Conservation (phyloP, 2,329 filamentous ascomycete species). For the Fusarium sp. region DNA sequence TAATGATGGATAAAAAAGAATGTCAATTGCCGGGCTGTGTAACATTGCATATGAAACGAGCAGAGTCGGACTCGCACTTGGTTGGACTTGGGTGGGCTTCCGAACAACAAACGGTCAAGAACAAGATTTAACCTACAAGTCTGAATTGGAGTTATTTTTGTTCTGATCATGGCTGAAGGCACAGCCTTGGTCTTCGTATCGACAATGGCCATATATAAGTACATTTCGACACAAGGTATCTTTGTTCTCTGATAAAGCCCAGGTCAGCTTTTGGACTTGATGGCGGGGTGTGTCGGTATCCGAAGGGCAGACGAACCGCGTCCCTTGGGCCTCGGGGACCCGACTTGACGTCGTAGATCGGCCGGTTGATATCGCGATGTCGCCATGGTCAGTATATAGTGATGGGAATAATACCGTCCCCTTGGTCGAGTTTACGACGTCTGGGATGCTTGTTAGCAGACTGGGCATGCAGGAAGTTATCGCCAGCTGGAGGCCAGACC, state of each 20-base stretch:
- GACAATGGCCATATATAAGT: constrained; percentile 90
- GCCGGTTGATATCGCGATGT: constrained; percentile 56
- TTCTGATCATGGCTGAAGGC: constrained; percentile 87
- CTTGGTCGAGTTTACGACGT: constrained; percentile 55
- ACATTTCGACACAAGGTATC: constrained; percentile 93
- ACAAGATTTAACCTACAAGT: constrained; percentile 55
- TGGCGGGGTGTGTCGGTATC: constrained; percentile 8
- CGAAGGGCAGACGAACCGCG: constrained; percentile 55
- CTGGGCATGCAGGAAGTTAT: neutral
- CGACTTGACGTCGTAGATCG: constrained; percentile 62
- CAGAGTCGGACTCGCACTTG: constrained; percentile 14
- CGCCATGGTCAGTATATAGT: constrained; percentile 53
- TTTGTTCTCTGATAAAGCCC: constrained; percentile 70
- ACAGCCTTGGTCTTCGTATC: constrained; percentile 90
- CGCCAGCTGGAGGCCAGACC: neutral
- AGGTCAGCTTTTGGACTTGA: constrained; percentile 24
- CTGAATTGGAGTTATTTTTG: constrained; percentile 60
- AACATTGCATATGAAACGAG: constrained; percentile 14
- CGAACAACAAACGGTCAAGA: constrained; percentile 7
- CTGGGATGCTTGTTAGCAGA: constrained; percentile 44
- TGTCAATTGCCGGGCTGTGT: constrained; percentile 16
- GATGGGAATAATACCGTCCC: constrained; percentile 44
- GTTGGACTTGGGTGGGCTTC: constrained; percentile 1
- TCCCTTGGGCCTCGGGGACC: constrained; percentile 65
- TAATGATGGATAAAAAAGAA: neutral